Conservation (phyloP, 768 basidiomycete species). For the Hypholoma sublateritium region DNA sequence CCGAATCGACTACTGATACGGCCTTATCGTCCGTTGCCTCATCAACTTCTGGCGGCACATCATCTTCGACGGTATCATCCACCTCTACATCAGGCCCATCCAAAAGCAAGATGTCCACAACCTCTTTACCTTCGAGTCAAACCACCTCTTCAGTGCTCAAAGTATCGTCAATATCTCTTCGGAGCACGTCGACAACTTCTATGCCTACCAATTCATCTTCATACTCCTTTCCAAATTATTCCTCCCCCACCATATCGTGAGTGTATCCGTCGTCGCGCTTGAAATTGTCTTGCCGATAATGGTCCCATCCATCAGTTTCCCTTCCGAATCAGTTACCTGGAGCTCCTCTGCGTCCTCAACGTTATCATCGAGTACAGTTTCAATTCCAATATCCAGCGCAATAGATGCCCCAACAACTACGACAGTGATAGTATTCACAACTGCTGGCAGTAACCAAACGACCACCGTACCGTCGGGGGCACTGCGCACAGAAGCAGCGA, state of each 20-base stretch:
- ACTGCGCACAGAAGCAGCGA: neutral
- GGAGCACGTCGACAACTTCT: neutral
- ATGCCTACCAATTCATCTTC: neutral
- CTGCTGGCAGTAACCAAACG: neutral
- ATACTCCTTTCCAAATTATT: neutral
- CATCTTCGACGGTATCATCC: neutral
- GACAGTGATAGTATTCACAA: neutral
- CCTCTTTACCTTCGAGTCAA: neutral
- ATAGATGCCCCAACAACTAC: neutral
- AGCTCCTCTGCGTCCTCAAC: neutral
- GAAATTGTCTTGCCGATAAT: neutral
- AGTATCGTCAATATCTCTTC: neutral
- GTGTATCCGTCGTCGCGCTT: no score
- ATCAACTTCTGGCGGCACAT: neutral
- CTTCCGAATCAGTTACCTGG: neutral
- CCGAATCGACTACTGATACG: no score
- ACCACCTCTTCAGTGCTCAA: neutral
- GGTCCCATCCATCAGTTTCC: neutral
- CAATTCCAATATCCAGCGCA: neutral
- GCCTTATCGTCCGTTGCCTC: neutral
- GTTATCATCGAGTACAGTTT: neutral
- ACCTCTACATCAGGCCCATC: neutral
- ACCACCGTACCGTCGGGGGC: neutral
- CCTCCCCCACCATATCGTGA: neutral
- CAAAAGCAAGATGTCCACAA: neutral